Evolutionary conservation across 78 protist species (phyloP).

Genomic region (Abeoforma whisleri): DNA sequence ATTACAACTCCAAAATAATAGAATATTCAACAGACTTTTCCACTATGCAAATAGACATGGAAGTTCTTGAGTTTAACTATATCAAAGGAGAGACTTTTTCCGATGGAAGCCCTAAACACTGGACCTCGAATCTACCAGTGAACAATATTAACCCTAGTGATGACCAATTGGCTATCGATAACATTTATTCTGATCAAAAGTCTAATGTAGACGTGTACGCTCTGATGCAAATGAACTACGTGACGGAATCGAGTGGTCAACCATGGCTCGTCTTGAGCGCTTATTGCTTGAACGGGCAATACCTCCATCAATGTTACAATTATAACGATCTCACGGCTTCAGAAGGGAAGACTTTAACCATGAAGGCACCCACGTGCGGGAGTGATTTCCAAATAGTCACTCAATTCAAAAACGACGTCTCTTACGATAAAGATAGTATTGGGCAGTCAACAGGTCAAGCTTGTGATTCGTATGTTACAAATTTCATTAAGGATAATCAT

Average conservation of each 20-base stretch:
- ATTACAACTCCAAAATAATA: background rate
- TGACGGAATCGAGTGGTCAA: background rate
- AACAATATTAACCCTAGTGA: background rate
- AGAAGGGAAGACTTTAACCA: background rate
- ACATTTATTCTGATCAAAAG: background rate
- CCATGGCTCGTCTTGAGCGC: background rate
- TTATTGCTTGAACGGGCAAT: background rate
- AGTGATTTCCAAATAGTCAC: background rate
- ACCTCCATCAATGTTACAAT: background rate
- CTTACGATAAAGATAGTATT: background rate
- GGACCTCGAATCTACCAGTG: background rate
- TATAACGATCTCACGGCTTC: background rate
- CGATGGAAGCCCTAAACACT: background rate
- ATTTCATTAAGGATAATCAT: background rate
- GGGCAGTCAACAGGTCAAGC: background rate
- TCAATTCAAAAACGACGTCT: background rate
- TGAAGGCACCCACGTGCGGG: background rate
- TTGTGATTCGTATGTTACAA: background rate
- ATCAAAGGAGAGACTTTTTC: background rate
- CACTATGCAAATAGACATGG: background rate
- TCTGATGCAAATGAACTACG: background rate
- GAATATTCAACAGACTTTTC: background rate
- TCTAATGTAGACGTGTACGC: background rate
- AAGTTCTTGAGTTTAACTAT: background rate
- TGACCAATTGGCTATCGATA: background rate